Base-by-base conservation (phyloP, 2,329 filamentous ascomycete genomes). In the Blastomyces silverae region DNA sequence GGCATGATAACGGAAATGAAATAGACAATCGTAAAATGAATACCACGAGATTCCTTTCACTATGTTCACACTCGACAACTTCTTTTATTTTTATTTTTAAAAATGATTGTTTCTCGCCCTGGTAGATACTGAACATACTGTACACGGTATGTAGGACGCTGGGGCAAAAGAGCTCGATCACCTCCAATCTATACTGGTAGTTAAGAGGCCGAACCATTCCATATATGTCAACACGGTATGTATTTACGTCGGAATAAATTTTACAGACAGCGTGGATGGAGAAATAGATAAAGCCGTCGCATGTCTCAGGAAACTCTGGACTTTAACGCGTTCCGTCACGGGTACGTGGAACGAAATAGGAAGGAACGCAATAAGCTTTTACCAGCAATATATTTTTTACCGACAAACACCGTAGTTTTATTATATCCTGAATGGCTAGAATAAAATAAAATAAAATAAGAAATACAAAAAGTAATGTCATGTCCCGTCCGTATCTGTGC, bases 401-500 rank as follows among this genome's bases (percentile, higher is more conserved):
- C 11, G 20, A 11, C 15, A 20, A 56, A n/a, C 7, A 56, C 8
- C 28, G n/a, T 2, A n/a, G 53, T 37, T 22, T 17, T 34, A 34
- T 37, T 7, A 3, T 34, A 56, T n/a, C 7, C 7, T 6, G 25
- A 34, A 34, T 2, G 17, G 28, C 25, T 53, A 28, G 50, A 25
- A 13, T 13, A 25, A 25, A 8, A 39, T n/a, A n/a, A n/a, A n/a
- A n/a, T n/a, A n/a, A 22, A 7, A 25, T 46, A 61, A 34, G 44
- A 22, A 20, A 20, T 8, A 25, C 25, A 42, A 62, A 67, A 48
- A 37, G n/a, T n/a, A 31, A 63, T 20, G 61, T 65, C 63, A 76
- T 87, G 84, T 87, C 76, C 79, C 80, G 78, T 84, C 84, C 84
- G 85, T 87, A 87, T 87, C 85, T 87, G 85, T 87, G 84, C 84